Evolutionary conservation across 306 rosid genomes (phyloP).

Genomic region (Citrullus mucosospermus): DNA sequence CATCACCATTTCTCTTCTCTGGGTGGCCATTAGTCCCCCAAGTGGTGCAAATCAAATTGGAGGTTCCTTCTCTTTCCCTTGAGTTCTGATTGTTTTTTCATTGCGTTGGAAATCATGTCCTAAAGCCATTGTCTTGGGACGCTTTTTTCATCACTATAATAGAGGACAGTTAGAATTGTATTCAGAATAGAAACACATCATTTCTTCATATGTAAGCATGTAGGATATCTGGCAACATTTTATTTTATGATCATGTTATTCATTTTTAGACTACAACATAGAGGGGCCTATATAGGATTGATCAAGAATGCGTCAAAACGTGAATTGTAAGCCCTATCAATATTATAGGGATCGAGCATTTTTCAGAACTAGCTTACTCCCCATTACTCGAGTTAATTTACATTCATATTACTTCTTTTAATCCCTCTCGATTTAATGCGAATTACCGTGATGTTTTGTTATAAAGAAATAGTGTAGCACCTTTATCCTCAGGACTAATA

Average conservation of each 20-base stretch:
- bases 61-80: constrained; percentile 83
- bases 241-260: background rate
- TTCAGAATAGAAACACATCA: background rate
- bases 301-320: background rate
- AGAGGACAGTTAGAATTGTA: background rate
- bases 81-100: background rate
- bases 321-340: background rate
- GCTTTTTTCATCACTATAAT: background rate
- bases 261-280: background rate
- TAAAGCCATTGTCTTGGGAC: background rate
- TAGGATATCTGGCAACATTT: background rate
- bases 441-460: background rate
- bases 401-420: background rate
- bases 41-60: constrained; percentile 61
- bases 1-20: constrained; percentile 84
- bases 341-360: background rate
- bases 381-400: background rate
- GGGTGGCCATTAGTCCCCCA: constrained; percentile 98
- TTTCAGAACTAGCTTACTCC: background rate
- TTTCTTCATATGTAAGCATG: background rate
- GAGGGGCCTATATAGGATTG: background rate
- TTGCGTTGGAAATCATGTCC: background rate
- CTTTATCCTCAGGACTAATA: no score
- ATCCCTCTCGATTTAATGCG: background rate
- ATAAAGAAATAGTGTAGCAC: background rate